Base-by-base conservation (phyloP, 2,329 filamentous ascomycete species). In the Taxawa tesnikishii region DNA sequence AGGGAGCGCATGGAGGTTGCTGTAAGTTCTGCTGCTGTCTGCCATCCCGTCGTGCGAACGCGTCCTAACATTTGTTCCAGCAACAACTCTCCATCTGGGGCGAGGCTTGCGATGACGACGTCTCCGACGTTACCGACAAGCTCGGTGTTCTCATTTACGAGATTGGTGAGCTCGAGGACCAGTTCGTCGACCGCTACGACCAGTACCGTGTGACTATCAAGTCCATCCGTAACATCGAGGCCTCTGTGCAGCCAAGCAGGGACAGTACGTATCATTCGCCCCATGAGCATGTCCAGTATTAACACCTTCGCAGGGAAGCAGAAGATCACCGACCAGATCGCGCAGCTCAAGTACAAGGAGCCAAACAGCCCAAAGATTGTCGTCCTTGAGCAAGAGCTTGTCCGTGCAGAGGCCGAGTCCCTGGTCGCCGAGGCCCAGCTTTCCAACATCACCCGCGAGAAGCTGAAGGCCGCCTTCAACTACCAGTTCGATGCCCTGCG, bases 61-160 rank as follows among this genome's bases (percentile, higher is more conserved):
- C 28, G 7, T 36, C 44, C 54, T 32, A 55, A 37, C 9, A 4
- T 16, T 25, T 18, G 9, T 16, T 15, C 15, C 39, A 94, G 85
- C 85, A 94, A 84, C 90, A 98, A 87, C 73, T 98, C 14, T 96
- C 90, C 33, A 75, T 94, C 51, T 98, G 90, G 90, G 90, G 90
- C 43, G 90, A 98, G 59, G 75, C 70, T 38, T 87, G 83, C 55
- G 90, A 98, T 51, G 90, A 98, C 51, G 90, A 98, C 51, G 90
- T 98, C 37, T 96, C 88, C 44, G 90, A 98, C 62, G 83, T 98
- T 47, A 98, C 90, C 42, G 90, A 98, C 70, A 98, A 98, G 68
- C 76, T 98, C 37, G 90, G 90, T 51, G 90, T 98, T 30, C 68
- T 98, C 49, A 81, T 98, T 49, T 98, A 96, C 67, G 88, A 94